These are phyloP conservation scores for Drosera capensis DNA, from an alignment of 148 eudicot genomes.

Conservation along the genomic window DNA sequence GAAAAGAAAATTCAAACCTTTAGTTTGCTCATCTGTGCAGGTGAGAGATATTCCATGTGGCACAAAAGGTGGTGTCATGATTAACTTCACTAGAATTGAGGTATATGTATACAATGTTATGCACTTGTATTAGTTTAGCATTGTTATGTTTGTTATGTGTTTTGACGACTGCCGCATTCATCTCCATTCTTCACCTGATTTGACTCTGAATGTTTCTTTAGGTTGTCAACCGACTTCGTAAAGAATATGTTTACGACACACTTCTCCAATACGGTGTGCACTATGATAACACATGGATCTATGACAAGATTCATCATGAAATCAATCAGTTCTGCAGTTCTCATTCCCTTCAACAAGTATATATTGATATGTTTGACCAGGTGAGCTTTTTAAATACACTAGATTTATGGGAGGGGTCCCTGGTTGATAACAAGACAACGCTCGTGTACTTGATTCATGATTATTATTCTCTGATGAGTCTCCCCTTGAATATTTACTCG, in stretches of 20 bases:
- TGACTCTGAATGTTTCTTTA: slow-evolving; percentile 16
- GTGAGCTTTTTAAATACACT: slow-evolving; percentile 18
- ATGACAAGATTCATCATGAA: slow-evolving; percentile 98
- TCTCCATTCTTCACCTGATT: no score
- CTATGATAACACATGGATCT: slow-evolving; percentile 95
- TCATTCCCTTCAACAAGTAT: slow-evolving; percentile 95
- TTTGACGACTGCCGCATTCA: no score
- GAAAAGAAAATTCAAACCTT: background rate
- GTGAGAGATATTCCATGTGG: slow-evolving; percentile 97
- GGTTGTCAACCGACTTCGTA: slow-evolving; percentile 88
- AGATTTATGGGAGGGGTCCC: no score
- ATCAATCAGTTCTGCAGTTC: slow-evolving; percentile 97
- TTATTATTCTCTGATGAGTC: no score
- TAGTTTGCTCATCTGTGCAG: slow-evolving; percentile 21
- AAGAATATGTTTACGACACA: slow-evolving; percentile 70
- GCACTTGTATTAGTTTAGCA: background rate
- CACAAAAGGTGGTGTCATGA: slow-evolving; percentile 98
- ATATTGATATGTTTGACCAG: slow-evolving; percentile 99
- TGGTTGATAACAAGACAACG: no score
- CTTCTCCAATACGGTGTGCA: slow-evolving; percentile 80
- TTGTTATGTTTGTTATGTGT: no score
- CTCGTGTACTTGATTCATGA: no score
- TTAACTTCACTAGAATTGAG: slow-evolving; percentile 80
- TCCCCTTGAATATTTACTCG: no score
- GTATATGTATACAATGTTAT: no score